Conservation (phyloP, 163 green algal genomes). For the Scenedesmus sp. region DNA sequence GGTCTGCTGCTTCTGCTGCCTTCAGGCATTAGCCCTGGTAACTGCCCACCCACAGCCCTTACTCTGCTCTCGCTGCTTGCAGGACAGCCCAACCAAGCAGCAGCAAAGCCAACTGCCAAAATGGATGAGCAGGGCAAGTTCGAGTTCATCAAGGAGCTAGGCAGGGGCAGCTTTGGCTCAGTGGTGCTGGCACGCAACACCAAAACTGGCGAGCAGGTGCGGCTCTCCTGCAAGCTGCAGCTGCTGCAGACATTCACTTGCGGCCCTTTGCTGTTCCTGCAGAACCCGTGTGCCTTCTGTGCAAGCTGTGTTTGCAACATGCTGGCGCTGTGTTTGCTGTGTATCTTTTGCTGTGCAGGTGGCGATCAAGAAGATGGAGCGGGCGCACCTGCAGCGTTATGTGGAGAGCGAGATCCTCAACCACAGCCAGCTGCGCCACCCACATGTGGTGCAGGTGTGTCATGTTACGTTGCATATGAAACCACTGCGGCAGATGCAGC, state of each 20-base stretch:
- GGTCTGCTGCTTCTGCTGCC: neutral
- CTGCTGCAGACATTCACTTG: neutral
- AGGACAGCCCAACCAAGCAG: neutral
- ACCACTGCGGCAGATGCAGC: no score
- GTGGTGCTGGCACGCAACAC: conserved; percentile 47
- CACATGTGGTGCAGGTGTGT: conserved; percentile 20
- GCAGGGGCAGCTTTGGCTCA: conserved; percentile 35
- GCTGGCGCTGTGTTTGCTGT: neutral
- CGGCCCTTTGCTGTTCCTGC: neutral
- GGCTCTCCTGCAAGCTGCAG: neutral
- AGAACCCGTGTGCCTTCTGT: neutral
- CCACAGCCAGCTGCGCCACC: conserved; percentile 38
- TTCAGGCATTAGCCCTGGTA: neutral
- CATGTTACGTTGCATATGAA: neutral
- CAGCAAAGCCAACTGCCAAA: neutral
- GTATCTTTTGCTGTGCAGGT: conserved; percentile 11
- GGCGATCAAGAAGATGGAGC: conserved; percentile 57
- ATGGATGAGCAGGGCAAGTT: conserved; percentile 50
- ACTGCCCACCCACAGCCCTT: neutral
- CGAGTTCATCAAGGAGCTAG: conserved; percentile 27
- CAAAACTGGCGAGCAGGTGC: conserved; percentile 23
- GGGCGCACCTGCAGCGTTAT: conserved; percentile 48
- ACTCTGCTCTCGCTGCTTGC: neutral
- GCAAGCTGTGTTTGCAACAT: no score
- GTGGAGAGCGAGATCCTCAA: conserved; percentile 52